Percentiles rank a stretch among this genome's conserved stretches.
These are phyloP conservation scores for Musa troglodytarum DNA, from an alignment of 176 grass and related monocot genomes.

Conservation along the genomic window DNA sequence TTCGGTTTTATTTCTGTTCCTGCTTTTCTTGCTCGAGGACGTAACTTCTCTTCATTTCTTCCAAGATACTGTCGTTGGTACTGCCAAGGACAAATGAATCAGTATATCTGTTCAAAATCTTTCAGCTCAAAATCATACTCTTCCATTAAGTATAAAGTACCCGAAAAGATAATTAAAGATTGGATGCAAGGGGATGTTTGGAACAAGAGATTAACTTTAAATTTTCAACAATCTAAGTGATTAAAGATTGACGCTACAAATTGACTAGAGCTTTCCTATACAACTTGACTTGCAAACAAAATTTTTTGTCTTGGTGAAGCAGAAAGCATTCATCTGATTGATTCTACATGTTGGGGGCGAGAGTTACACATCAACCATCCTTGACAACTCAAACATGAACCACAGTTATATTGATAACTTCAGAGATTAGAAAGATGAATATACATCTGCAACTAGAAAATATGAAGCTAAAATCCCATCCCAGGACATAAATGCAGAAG, in stretches of 20 bases:
- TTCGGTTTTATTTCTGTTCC: conserved; percentile 28
- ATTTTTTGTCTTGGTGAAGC: background rate
- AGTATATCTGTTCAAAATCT: background rate
- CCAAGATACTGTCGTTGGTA: conserved; percentile 73
- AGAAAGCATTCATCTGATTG: background rate
- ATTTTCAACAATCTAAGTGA: no score
- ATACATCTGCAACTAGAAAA: background rate
- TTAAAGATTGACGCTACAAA: no score
- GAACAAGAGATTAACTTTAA: background rate
- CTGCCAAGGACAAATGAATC: conserved; percentile 43
- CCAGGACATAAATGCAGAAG: background rate
- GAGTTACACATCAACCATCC: background rate
- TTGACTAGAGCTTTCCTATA: background rate
- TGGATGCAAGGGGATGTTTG: background rate
- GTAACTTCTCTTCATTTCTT: conserved; percentile 93
- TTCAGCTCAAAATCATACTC: background rate
- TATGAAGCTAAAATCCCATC: background rate
- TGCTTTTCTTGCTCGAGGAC: conserved; percentile 60
- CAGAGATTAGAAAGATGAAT: background rate
- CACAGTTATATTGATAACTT: background rate
- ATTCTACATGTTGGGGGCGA: background rate
- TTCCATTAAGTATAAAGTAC: background rate
- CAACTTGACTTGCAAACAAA: background rate
- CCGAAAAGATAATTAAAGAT: background rate
- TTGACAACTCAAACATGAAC: background rate